These are phyloP conservation scores for Sarocladium oryzae DNA, from an alignment of 2,329 filamentous ascomycete species.

Conservation along the genomic window DNA sequence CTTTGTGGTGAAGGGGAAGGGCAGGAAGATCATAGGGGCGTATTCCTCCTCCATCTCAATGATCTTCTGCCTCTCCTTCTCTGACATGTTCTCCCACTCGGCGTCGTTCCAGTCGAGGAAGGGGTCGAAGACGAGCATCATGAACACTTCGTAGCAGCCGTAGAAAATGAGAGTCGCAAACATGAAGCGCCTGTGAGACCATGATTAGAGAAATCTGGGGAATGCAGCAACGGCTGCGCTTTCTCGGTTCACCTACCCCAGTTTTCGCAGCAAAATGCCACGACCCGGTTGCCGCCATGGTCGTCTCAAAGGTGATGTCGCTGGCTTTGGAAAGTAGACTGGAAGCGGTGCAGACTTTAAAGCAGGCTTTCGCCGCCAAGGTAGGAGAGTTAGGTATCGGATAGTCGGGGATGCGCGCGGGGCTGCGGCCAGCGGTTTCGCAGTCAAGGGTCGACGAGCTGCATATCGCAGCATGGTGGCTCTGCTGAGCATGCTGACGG, in stretches of 20 bases:
- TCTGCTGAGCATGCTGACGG: slow-evolving; percentile 13
- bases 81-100: slow-evolving; percentile 34
- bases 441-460: slow-evolving; percentile 2
- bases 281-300: slow-evolving; percentile 11
- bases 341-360: slow-evolving; percentile 18
- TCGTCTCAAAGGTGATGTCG: not conserved
- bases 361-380: slow-evolving; percentile 22
- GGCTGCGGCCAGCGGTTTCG: slow-evolving; percentile 16
- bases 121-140: slow-evolving; percentile 38
- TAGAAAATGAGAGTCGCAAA: slow-evolving; percentile 27
- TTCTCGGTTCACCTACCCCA: slow-evolving; percentile 21
- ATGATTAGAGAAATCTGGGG: not conserved
- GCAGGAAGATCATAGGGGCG: slow-evolving; percentile 46
- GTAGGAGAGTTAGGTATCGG: slow-evolving; percentile 27
- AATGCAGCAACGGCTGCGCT: not conserved
- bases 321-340: slow-evolving; percentile 25
- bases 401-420: slow-evolving; percentile 16
- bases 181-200: slow-evolving; percentile 10
- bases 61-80: slow-evolving; percentile 36
- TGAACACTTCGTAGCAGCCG: slow-evolving; percentile 37
- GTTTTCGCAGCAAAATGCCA: slow-evolving; percentile 18
- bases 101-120: slow-evolving; percentile 36
- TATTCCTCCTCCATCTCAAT: slow-evolving; percentile 35
- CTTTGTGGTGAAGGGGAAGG: slow-evolving; percentile 53
- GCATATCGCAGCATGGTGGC: slow-evolving; percentile 17